Conservation (phyloP, 306 rosid genomes). For the Gastrolobium villosum region DNA sequence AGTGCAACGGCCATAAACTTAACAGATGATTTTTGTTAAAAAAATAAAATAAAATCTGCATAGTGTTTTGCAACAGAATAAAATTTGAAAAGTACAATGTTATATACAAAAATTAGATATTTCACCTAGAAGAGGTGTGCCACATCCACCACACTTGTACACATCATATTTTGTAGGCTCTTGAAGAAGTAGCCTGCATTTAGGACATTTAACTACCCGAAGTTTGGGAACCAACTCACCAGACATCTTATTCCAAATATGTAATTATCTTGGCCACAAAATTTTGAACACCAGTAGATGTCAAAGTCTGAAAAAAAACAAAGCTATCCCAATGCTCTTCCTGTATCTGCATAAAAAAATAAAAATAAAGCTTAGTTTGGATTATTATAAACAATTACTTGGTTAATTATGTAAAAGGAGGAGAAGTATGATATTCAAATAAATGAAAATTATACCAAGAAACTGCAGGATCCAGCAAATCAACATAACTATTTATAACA, state of each 20-base stretch:
- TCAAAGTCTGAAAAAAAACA: constrained; percentile 35
- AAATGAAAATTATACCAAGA: constrained; percentile 4
- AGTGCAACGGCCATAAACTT: constrained; percentile 1
- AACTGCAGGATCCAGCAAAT: background rate
- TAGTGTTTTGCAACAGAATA: constrained; percentile 1
- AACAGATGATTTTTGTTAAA: background rate
- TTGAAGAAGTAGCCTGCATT: constrained; percentile 69
- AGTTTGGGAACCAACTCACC: constrained; percentile 55
- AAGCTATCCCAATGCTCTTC: constrained; percentile 35
- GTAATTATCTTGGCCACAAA: constrained; percentile 36
- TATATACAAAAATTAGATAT: constrained; percentile 4
- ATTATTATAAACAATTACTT: constrained; percentile 1
- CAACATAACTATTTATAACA: background rate
- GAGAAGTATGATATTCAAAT: background rate
- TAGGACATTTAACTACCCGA: constrained; percentile 87
- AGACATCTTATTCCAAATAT: constrained; percentile 57
- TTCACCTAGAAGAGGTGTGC: constrained; percentile 79
- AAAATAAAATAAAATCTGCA: no score
- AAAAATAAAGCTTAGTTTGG: constrained; percentile 34
- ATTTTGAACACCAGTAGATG: constrained; percentile 32
- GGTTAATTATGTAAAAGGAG: constrained; percentile 5
- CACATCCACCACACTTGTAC: constrained; percentile 91
- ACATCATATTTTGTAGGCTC: constrained; percentile 68
- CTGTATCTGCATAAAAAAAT: constrained; percentile 46
- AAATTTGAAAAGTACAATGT: constrained; percentile 14